Evolutionary conservation across 2,329 filamentous ascomycete species (phyloP), one percentile per base, ranked within the genome.

Genomic region (Raffaelea albimanens): DNA sequence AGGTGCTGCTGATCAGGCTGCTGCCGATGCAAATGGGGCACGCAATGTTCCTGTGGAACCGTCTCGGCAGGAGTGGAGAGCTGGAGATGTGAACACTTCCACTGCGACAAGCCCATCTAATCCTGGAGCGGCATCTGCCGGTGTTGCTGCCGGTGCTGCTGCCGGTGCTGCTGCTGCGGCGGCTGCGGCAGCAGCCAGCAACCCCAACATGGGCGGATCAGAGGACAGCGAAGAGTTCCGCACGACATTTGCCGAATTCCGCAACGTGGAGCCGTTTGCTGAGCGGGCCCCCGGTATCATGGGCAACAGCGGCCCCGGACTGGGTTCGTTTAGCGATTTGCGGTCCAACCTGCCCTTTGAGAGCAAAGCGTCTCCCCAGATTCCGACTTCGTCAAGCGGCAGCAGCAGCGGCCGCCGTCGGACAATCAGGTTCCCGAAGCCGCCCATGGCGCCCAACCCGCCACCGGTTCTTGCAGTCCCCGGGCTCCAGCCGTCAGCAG

Each of bases 41-140:
- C 70, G 78, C 25, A 76, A 73, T 34, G 78, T 81, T 34, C 69
- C 70, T 2, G 72, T 80, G 13, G 78, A 81, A 55, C 78, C 78
- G 0, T 72, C 75, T 2, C 68, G 77, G 38, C 73, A 73, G 4
- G 77, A 81, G 49, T 82, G 78, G 78, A 67, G 77, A 41, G 67
- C 75, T 3, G 76, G 76, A 3, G 64, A 76, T 47, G 61, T 67
- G 3, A 60, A 65, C 47, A 61, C 25, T 31, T 23, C 23, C 3
- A 43, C 52, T 18, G 51, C 54, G 29, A 52, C 54, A 8, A 14
- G n/a, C 44, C 33, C 23, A 49, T 53, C 13, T 56, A 59, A n/a
- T 13, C 44, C 52, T n/a, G 52, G 54, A 25, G 51, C 54, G 3
- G 50, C 46, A 9, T 38, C 56, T 8, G 54, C 55, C n/a, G 40